phyloP scores from a whole-genome alignment of 2,329 filamentous ascomycete species.

The Fusarium decemcellulare region DNA sequence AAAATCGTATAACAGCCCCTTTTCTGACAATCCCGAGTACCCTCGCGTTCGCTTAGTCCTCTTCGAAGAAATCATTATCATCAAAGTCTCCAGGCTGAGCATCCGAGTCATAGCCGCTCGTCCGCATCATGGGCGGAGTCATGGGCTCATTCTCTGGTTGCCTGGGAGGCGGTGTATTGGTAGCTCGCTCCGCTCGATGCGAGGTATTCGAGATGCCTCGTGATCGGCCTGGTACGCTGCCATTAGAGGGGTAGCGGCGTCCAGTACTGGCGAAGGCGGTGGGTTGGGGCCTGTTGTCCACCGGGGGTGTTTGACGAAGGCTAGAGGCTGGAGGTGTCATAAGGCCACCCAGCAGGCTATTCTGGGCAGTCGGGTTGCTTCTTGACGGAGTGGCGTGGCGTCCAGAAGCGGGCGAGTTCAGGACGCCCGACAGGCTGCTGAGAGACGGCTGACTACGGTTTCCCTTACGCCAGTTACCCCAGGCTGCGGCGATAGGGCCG shows the following conservation, averaged over 20 bases:
- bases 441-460: constrained; percentile 68
- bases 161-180: constrained; percentile 56
- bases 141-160: constrained; percentile 59
- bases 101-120: constrained; percentile 72
- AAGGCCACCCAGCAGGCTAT: constrained; percentile 80
- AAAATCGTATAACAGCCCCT: constrained; percentile 23
- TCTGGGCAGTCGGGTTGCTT: constrained; percentile 66
- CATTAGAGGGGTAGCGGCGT: constrained; percentile 68
- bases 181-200: constrained; percentile 35
- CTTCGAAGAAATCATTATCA: constrained; percentile 71
- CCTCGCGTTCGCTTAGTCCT: constrained; percentile 51
- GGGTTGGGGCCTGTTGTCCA: constrained; percentile 61
- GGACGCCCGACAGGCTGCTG: constrained; percentile 62
- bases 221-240: constrained; percentile 41
- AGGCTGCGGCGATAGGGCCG: constrained; percentile 86
- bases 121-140: constrained; percentile 74
- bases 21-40: constrained; percentile 7
- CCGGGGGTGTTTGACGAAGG: constrained; percentile 72
- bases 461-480: constrained; percentile 91
- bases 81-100: constrained; percentile 72
- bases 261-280: constrained; percentile 74
- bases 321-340: constrained; percentile 90
- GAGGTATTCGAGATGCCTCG: constrained; percentile 52
- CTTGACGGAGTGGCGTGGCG: constrained; percentile 73
- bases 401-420: constrained; percentile 59